Conservation (phyloP, 306 rosid species). For the Vicia sativa region DNA sequence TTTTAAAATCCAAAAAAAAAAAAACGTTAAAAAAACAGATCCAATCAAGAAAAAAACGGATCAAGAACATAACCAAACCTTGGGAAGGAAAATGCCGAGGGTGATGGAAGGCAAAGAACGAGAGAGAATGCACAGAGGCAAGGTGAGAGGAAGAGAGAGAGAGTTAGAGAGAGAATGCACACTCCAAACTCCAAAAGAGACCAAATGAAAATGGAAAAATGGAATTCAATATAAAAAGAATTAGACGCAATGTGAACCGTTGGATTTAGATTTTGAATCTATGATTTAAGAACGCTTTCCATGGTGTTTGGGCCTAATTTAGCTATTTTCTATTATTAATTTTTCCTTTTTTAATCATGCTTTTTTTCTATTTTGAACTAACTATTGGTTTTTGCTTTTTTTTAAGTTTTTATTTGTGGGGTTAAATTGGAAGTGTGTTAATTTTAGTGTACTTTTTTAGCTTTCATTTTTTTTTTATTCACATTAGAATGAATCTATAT, state of each 20-base stretch:
- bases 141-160: slow-evolving; percentile 23
- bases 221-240: slow-evolving; percentile 46
- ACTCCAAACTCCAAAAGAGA: slow-evolving; percentile 10
- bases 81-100: slow-evolving; percentile 44
- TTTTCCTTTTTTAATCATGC: background rate
- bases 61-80: slow-evolving; percentile 46
- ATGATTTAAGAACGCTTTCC: slow-evolving; percentile 30
- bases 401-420: background rate
- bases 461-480: background rate
- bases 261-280: slow-evolving; percentile 44
- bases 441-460: background rate
- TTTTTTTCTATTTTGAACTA: background rate
- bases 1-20: background rate
- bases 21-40: slow-evolving; percentile 41
- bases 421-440: background rate
- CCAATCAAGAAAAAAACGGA: slow-evolving; percentile 28
- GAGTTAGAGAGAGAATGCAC: background rate
- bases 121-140: slow-evolving; percentile 33
- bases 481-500: too few species aligned
- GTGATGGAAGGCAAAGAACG: slow-evolving; percentile 48
- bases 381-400: slow-evolving; percentile 12
- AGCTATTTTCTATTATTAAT: slow-evolving; percentile 19
- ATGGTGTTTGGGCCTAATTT: slow-evolving; percentile 19
- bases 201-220: slow-evolving; percentile 40
- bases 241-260: slow-evolving; percentile 57